A percentile compares a stretch with the other conserved stretches of the same genome.
phyloP scores from a whole-genome alignment of 2,329 filamentous ascomycete genomes.

The Fusarium redolens region DNA sequence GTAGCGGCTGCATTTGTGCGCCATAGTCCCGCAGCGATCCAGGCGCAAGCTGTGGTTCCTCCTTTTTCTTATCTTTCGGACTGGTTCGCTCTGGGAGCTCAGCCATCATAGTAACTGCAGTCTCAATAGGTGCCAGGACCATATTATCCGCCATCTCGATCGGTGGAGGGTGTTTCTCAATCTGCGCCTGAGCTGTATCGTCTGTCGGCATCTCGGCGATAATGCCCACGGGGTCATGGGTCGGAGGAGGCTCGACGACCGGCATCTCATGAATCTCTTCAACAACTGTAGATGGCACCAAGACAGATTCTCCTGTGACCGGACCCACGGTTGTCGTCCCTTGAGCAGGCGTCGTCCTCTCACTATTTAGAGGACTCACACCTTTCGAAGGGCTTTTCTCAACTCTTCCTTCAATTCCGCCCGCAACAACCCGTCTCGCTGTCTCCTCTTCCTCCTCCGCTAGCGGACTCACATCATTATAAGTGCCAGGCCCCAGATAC shows the following conservation, averaged over 20 bases:
- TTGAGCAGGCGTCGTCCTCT: slow-evolving; percentile 47
- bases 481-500: slow-evolving; percentile 61
- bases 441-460: slow-evolving; percentile 54
- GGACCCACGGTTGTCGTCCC: slow-evolving; percentile 16
- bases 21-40: slow-evolving; percentile 25
- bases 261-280: slow-evolving; percentile 50
- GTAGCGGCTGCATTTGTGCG: slow-evolving; percentile 20
- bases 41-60: slow-evolving; percentile 29
- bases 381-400: slow-evolving; percentile 36
- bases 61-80: slow-evolving; percentile 44
- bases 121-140: slow-evolving; percentile 52
- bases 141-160: slow-evolving; percentile 58
- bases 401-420: slow-evolving; percentile 33
- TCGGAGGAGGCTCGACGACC: slow-evolving; percentile 39
- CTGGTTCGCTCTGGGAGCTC: slow-evolving; percentile 54
- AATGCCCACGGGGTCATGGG: slow-evolving; percentile 56
- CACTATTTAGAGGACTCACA: slow-evolving; percentile 47
- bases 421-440: slow-evolving; percentile 45
- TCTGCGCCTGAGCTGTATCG: slow-evolving; percentile 53
- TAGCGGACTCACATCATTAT: slow-evolving; percentile 59
- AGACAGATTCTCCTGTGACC: slow-evolving; percentile 16
- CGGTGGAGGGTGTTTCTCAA: slow-evolving; percentile 58
- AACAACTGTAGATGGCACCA: slow-evolving; percentile 36
- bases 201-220: slow-evolving; percentile 62
- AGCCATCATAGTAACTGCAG: slow-evolving; percentile 44